Base-by-base conservation (phyloP, 768 basidiomycete species). In the Tricholoma hemisulphureum region DNA sequence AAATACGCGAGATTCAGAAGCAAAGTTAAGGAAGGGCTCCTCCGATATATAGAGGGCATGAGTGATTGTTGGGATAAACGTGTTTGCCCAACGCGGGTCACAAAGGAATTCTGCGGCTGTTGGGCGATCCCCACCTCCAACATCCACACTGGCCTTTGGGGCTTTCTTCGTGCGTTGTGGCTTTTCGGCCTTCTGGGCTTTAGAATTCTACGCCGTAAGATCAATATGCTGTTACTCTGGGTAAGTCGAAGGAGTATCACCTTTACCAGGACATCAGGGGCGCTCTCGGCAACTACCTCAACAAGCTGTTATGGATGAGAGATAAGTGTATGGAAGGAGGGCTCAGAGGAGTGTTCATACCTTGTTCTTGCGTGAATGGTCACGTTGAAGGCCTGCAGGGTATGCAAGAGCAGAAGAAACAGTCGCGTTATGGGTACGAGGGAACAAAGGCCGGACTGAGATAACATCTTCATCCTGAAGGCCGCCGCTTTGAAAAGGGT, bases 1-100 rank as follows among this genome's bases (percentile, higher is more conserved):
- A n/a, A n/a, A n/a, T n/a, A n/a, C n/a, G n/a, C n/a, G n/a, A n/a
- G n/a, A n/a, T n/a, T n/a, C n/a, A n/a, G n/a, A n/a, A n/a, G n/a
- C n/a, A n/a, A 53, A 66, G 29, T 66, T 39, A 31, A 46, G 23
- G 54, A 64, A 66, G 14, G 65, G 65, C 23, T 63, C 45, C 6
- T 28, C 50, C 13, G 65, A 61, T 8, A 58, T 51, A 20, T 65
- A 67, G 7, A 67, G 46, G n/a, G 62, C 62, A 45, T 67, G 63
- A 35, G 43, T 45, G 10, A 67, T 52, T 10, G 64, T 61, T 9
- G n/a, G n/a, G n/a, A n/a, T n/a, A n/a, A n/a, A n/a, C n/a, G n/a
- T n/a, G 3, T 26, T 46, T 41, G 43, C 51, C 64, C 64, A 67
- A 16, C 50, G 51, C n/a, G 10, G 18, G 53, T 63, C 59, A 13